phyloP scores from a whole-genome alignment of 441 rosid species.

The Gossypium gossypioides region DNA sequence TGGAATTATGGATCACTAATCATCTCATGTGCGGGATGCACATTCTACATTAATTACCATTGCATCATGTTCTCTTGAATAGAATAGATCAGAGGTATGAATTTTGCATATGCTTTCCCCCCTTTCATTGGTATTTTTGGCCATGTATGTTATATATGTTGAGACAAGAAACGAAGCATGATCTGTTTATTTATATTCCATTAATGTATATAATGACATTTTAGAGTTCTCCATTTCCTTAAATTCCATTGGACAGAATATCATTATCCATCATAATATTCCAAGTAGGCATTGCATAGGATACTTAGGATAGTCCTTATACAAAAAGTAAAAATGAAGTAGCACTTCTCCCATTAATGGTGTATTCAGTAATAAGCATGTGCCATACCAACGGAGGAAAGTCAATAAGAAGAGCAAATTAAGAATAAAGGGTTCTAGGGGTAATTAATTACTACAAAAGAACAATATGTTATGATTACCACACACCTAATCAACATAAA shows the following conservation, averaged over 20 bases:
- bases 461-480: not conserved
- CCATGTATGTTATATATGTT: not conserved
- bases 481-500: not conserved
- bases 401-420: not conserved
- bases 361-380: not conserved
- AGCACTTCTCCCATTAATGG: not conserved
- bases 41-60: not conserved
- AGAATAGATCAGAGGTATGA: not conserved
- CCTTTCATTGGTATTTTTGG: not conserved
- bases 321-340: not conserved
- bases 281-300: no score
- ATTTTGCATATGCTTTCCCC: not conserved
- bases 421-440: not conserved
- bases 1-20: not conserved
- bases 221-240: no score
- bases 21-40: not conserved
- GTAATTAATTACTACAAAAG: not conserved
- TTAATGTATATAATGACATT: no score
- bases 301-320: no score
- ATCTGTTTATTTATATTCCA: no score
- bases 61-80: not conserved
- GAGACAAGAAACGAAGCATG: not conserved
- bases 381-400: not conserved
- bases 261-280: no score
- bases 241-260: no score